Percentiles rank a stretch among this genome's conserved stretches.
Evolutionary conservation across 176 grass and related monocot genomes (phyloP).

Genomic region (Musa schizocarpa): DNA sequence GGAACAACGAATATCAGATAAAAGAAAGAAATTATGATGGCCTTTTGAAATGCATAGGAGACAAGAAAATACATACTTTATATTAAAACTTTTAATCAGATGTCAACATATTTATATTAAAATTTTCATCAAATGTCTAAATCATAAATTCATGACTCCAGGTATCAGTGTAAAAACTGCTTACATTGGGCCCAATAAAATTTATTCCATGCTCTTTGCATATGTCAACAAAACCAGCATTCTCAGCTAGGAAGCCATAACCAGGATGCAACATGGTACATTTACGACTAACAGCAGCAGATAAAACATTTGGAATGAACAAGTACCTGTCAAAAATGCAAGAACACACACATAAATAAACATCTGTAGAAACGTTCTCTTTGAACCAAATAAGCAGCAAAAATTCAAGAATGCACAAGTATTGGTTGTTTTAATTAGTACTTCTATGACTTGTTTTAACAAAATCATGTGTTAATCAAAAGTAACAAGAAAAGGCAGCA

Average conservation of each 20-base stretch:
- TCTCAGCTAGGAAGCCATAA: constrained; percentile 46
- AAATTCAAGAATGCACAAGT: background rate
- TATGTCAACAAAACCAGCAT: constrained; percentile 43
- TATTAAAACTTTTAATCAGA: too few relatives aligned
- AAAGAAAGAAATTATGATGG: background rate
- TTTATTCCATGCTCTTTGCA: constrained; percentile 38
- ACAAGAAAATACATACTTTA: background rate
- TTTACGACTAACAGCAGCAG: constrained; percentile 34
- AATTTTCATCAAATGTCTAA: background rate
- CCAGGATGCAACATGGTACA: constrained; percentile 54
- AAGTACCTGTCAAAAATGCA: constrained; percentile 30
- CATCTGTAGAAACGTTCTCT: background rate
- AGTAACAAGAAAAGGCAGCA: constrained; percentile 5
- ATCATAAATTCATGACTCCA: background rate
- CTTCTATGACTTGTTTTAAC: too few relatives aligned
- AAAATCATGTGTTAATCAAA: background rate
- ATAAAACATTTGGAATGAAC: constrained; percentile 33
- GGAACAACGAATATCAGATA: background rate
- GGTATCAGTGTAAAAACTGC: background rate
- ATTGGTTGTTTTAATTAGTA: too few relatives aligned
- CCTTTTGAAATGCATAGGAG: background rate
- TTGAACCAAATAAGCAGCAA: background rate
- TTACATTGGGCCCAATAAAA: constrained; percentile 50
- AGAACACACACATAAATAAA: background rate
- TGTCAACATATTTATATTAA: too few relatives aligned